Base-by-base conservation (phyloP, 257 asterid genomes). In the Ilex aquifolium region DNA sequence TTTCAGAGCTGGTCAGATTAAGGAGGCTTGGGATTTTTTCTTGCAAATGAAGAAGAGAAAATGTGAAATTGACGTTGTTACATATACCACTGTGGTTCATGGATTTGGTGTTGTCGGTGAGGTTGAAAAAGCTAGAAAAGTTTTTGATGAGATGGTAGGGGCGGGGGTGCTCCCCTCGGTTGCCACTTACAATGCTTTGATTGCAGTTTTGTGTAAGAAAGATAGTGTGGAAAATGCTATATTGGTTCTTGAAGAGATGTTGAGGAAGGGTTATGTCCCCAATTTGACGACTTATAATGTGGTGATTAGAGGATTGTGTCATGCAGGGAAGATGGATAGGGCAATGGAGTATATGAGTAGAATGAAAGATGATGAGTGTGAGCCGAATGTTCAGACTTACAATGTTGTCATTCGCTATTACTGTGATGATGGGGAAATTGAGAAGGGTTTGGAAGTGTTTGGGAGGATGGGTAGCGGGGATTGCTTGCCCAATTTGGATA, bases 131-230 rank as follows among this genome's bases (percentile, higher is more conserved):
- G 87, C 99, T 7, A 80, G 68, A 40, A 85, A 78, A 68, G 76
- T 90, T 73, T 85, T 93, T 52, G 65, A 69, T 68, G 96, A 87
- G 69, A 89, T 93, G 97, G 60, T 80, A 61, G 87, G 82, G 50
- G 87, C 82, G n/a, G 99, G 99, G 14, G 83, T 93, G 56, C 86
- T 93, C 61, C 99, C 99, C 2, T 85, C 97, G 0, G 74, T 90
- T n/a, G 88, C 91, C 7, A 89, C 99, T 57, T 93, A 82, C 72
- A 87, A 84, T 71, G 91, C 97, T 50, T 16, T 93, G 66, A 84
- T 93, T 72, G 96, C 89, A 76, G 91, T 88, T 56, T 62, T 93
- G 68, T 92, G 99, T 73, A 89, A 92, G 85, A 89, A 89, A 68
- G 96, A 87, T 66, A 67, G 72, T 44, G 82, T 89, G 54, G 97